phyloP scores from a whole-genome alignment of 2,329 filamentous ascomycete genomes.

The Cladosporium sp. region DNA sequence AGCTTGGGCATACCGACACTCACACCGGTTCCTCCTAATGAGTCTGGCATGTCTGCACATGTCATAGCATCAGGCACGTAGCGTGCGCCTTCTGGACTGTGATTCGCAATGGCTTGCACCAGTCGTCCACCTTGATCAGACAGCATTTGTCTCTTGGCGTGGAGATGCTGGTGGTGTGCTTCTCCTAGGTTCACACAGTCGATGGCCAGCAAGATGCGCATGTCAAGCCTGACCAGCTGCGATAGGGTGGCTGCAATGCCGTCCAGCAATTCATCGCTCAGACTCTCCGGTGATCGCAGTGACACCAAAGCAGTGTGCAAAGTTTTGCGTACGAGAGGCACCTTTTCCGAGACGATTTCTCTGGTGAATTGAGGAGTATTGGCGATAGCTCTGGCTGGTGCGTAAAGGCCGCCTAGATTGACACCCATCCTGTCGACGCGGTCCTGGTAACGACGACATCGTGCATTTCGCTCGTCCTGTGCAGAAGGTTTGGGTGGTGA shows the following conservation, averaged over 20 bases:
- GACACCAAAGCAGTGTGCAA: constrained; percentile 85
- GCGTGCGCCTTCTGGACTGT: constrained; percentile 67
- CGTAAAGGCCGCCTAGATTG: constrained; percentile 63
- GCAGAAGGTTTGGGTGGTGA: constrained; percentile 34
- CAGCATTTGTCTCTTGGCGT: constrained; percentile 24
- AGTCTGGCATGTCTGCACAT: constrained; percentile 25
- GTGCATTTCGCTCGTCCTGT: constrained; percentile 22
- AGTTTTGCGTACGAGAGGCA: constrained; percentile 43
- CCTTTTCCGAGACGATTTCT: constrained; percentile 40
- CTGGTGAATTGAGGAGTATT: constrained; percentile 62
- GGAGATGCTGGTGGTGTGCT: constrained; percentile 11
- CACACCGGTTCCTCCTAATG: constrained; percentile 31
- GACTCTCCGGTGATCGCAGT: constrained; percentile 69
- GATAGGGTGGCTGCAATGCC: constrained; percentile 82
- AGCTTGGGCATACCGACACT: constrained; percentile 48
- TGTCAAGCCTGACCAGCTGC: constrained; percentile 78
- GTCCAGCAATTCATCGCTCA: constrained; percentile 67
- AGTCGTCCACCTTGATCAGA: constrained; percentile 70
- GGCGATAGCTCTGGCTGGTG: constrained; percentile 57
- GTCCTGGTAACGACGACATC: constrained; percentile 26
- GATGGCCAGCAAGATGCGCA: constrained; percentile 79
- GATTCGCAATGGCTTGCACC: constrained; percentile 70
- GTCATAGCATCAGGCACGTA: constrained; percentile 62
- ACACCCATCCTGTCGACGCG: constrained; percentile 50
- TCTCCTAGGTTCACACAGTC: constrained; percentile 58